These are phyloP conservation scores for Tulasnella sp. DNA, from an alignment of 768 basidiomycete species.

Conservation along the genomic window DNA sequence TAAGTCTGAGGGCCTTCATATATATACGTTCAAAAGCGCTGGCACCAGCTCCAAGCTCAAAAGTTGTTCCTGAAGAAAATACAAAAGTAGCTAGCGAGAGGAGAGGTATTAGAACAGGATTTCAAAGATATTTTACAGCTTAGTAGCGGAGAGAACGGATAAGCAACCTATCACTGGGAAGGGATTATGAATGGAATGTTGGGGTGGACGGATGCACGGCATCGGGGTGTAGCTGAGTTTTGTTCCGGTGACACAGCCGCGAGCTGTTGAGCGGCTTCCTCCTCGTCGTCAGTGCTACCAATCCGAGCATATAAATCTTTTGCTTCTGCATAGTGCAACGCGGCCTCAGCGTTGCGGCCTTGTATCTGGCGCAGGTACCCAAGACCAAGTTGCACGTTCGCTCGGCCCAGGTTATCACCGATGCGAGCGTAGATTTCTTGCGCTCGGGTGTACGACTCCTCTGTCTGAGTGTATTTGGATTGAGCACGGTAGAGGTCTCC, in stretches of 20 bases:
- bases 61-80: too few species aligned
- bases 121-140: too few species aligned
- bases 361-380: background rate
- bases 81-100: too few species aligned
- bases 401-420: background rate
- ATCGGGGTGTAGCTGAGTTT: background rate
- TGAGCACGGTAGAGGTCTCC: too few species aligned
- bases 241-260: background rate
- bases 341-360: background rate
- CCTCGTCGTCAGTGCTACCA: background rate
- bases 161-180: background rate
- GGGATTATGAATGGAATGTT: background rate
- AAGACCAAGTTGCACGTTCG: background rate
- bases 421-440: too few species aligned
- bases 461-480: too few species aligned
- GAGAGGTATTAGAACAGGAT: too few species aligned
- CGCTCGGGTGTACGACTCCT: too few species aligned
- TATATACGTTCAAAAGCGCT: too few species aligned
- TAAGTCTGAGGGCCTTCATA: too few species aligned
- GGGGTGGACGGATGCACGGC: background rate
- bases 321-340: background rate
- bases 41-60: too few species aligned
- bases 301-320: background rate
- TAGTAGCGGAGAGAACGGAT: too few species aligned
- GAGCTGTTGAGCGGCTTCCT: background rate